Evolutionary conservation across 352 stramenopile species (phyloP).

Genomic region (Pythium sukuiense): DNA sequence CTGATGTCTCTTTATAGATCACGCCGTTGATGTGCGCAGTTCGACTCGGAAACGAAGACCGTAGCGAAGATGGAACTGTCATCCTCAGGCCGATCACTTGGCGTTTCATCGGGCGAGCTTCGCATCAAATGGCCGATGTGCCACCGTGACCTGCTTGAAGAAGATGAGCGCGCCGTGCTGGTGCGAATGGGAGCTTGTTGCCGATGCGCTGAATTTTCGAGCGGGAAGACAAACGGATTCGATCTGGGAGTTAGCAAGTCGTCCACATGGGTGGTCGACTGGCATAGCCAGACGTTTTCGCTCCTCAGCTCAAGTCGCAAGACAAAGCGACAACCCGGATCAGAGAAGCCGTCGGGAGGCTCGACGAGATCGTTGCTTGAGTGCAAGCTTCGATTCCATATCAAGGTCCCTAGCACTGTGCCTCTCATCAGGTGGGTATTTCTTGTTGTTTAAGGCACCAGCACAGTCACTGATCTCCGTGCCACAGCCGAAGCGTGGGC

Average conservation of each 20-base stretch:
- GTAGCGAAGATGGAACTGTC: background rate
- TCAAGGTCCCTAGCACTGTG: background rate
- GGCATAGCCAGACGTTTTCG: background rate
- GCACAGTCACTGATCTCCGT: too few relatives aligned
- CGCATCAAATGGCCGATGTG: background rate
- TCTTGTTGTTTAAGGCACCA: too few relatives aligned
- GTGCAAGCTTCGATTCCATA: background rate
- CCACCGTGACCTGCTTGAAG: background rate
- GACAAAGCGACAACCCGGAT: background rate
- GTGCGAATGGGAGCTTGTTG: background rate
- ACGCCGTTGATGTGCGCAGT: background rate
- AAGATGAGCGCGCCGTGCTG: background rate
- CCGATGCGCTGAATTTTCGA: background rate
- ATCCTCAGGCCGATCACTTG: background rate
- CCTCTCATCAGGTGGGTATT: background rate
- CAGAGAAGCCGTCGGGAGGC: background rate
- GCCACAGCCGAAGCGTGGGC: background rate
- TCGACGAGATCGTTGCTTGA: background rate
- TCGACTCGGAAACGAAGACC: too few relatives aligned
- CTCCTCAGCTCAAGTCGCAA: background rate
- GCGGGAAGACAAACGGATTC: background rate
- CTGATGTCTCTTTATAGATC: background rate
- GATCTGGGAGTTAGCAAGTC: background rate
- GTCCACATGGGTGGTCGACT: background rate
- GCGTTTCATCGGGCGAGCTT: background rate